Evolutionary conservation across 2,329 filamentous ascomycete species (phyloP).

Genomic region (Xylaria digitata): DNA sequence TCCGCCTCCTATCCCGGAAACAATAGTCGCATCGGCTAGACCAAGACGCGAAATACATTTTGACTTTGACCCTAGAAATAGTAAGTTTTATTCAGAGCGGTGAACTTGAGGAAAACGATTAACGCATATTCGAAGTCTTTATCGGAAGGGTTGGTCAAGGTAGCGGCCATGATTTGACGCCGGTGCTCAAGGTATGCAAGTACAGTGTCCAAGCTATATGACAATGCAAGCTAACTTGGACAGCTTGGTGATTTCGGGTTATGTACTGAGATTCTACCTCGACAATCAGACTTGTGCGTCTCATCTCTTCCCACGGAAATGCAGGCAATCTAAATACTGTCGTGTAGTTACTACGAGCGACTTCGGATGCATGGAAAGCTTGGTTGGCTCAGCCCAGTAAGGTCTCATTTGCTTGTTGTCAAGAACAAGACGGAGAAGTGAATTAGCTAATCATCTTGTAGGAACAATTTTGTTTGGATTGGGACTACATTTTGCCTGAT

Average conservation of each 20-base stretch:
- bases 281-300: constrained; percentile 17
- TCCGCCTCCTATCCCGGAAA: constrained; percentile 31
- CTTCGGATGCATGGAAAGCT: constrained; percentile 25
- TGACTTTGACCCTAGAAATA: constrained; percentile 39
- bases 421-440: too few relatives aligned
- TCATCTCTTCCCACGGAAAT: not conserved
- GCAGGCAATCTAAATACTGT: not conserved
- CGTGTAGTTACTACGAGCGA: constrained; percentile 35
- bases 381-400: constrained; percentile 36
- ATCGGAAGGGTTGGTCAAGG: constrained; percentile 17
- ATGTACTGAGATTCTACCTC: not conserved
- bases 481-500: constrained; percentile 34
- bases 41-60: constrained; percentile 38
- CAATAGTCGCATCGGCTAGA: constrained; percentile 4
- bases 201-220: not conserved
- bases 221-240: constrained; percentile 7
- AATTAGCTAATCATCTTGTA: not conserved
- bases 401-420: not conserved
- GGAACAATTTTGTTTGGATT: constrained; percentile 41
- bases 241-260: constrained; percentile 41
- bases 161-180: constrained; percentile 27
- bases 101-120: not conserved
- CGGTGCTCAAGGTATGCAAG: constrained; percentile 38
- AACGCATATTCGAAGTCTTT: constrained; percentile 32
- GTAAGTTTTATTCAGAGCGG: constrained; percentile 17